Conservation (phyloP, 805 yeast genomes). For the Lachancea meyersii region DNA sequence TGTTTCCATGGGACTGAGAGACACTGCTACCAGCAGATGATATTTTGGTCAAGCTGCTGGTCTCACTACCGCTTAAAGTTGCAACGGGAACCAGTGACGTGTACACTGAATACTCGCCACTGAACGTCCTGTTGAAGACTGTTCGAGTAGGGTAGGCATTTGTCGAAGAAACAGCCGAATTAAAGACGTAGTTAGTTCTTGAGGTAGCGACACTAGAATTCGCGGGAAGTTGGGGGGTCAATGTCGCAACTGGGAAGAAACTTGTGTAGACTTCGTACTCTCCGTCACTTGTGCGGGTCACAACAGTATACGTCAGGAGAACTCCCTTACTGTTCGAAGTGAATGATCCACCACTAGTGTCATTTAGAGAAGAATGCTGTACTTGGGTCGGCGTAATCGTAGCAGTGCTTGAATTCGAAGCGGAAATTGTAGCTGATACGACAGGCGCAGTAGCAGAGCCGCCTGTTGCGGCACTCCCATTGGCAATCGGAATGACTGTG, state of each 20-base stretch:
- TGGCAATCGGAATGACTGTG: not conserved
- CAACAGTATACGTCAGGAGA: slow-evolving; percentile 13
- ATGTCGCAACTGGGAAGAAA: slow-evolving; percentile 14
- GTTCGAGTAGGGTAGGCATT: slow-evolving; percentile 11
- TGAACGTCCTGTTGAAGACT: slow-evolving; percentile 13
- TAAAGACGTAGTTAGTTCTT: not conserved
- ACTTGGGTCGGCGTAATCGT: not conserved
- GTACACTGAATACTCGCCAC: slow-evolving; percentile 15
- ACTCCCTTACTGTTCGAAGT: not conserved
- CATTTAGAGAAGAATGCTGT: not conserved
- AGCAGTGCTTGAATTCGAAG: not conserved
- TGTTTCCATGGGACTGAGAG: not conserved
- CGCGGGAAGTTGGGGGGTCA: not conserved
- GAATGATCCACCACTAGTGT: not conserved
- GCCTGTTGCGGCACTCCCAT: not conserved
- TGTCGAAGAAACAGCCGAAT: not conserved
- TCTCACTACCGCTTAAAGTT: slow-evolving; percentile 3
- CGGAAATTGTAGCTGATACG: not conserved
- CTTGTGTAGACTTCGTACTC: slow-evolving; percentile 16
- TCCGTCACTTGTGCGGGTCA: slow-evolving; percentile 16
- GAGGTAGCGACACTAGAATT: not conserved
- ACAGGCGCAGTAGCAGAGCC: not conserved
- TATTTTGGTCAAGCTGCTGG: not conserved
- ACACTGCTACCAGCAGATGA: not conserved
- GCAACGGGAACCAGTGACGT: slow-evolving; percentile 19